phyloP scores from a whole-genome alignment of 2,329 filamentous ascomycete species.

The Zarea fungicola region DNA sequence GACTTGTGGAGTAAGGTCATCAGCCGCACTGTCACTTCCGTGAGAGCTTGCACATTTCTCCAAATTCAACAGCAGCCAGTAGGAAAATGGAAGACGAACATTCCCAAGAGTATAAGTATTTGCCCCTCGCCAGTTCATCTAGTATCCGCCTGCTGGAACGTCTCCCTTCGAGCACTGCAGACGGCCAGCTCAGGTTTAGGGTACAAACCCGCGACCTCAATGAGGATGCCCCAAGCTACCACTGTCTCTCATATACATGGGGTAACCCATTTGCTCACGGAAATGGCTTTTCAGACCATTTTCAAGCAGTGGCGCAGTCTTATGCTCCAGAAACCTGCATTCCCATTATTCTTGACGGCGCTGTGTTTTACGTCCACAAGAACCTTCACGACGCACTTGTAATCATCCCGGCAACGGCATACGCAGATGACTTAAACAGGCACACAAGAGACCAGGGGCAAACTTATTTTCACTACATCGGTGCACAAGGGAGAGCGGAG shows the following conservation, averaged over 20 bases:
- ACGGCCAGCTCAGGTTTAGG: slow-evolving; percentile 17
- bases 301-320: slow-evolving; percentile 11
- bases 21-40: no score
- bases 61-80: no score
- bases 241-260: slow-evolving; percentile 24
- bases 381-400: slow-evolving; percentile 20
- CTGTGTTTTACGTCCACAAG: slow-evolving; percentile 17
- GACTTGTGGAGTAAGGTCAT: no score
- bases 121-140: no score
- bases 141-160: slow-evolving; percentile 17
- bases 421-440: neutral
- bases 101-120: no score
- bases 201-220: slow-evolving; percentile 16
- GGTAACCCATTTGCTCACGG: slow-evolving; percentile 22
- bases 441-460: slow-evolving; percentile 3
- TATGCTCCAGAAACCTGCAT: slow-evolving; percentile 16
- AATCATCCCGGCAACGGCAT: slow-evolving; percentile 11
- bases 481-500: slow-evolving; percentile 7
- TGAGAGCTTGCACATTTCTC: no score
- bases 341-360: slow-evolving; percentile 17
- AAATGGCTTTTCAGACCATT: slow-evolving; percentile 15
- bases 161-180: neutral
- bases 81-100: no score
- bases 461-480: slow-evolving; percentile 15
- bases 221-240: slow-evolving; percentile 13